These are phyloP conservation scores for Phytophthora macrochlamydospora DNA, from an alignment of 352 stramenopile genomes.

Conservation along the genomic window DNA sequence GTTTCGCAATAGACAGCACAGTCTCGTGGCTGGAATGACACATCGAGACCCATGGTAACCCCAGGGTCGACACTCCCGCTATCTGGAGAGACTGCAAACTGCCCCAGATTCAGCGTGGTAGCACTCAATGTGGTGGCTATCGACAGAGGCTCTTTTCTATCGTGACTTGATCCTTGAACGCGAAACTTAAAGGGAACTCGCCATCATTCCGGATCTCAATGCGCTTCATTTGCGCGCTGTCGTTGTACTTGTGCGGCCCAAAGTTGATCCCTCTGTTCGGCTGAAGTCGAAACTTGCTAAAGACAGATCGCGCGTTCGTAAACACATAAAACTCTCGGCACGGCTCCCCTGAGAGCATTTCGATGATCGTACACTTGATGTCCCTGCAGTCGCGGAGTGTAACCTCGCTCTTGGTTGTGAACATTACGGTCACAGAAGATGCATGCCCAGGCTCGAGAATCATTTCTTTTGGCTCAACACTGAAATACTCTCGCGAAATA, in stretches of 20 bases:
- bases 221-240: constrained; percentile 67
- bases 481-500: constrained; percentile 72
- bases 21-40: constrained; percentile 85
- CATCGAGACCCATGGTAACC: constrained; percentile 64
- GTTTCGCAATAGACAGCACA: constrained; percentile 74
- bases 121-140: constrained; percentile 47
- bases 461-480: constrained; percentile 79
- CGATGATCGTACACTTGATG: constrained; percentile 92
- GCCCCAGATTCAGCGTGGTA: constrained; percentile 56
- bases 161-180: constrained; percentile 30
- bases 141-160: constrained; percentile 23
- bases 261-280: constrained; percentile 93
- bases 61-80: constrained; percentile 88
- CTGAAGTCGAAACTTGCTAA: constrained; percentile 87
- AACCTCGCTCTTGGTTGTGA: constrained; percentile 82
- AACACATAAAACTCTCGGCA: constrained; percentile 90
- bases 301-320: constrained; percentile 78
- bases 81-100: constrained; percentile 84
- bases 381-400: constrained; percentile 91
- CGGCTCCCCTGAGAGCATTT: constrained; percentile 90
- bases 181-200: constrained; percentile 91
- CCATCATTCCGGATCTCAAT: constrained; percentile 95
- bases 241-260: constrained; percentile 91
- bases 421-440: constrained; percentile 77
- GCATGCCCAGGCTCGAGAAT: constrained; percentile 75